phyloP scores from a whole-genome alignment of 2,329 filamentous ascomycete species.

The Fusarium sp. region DNA sequence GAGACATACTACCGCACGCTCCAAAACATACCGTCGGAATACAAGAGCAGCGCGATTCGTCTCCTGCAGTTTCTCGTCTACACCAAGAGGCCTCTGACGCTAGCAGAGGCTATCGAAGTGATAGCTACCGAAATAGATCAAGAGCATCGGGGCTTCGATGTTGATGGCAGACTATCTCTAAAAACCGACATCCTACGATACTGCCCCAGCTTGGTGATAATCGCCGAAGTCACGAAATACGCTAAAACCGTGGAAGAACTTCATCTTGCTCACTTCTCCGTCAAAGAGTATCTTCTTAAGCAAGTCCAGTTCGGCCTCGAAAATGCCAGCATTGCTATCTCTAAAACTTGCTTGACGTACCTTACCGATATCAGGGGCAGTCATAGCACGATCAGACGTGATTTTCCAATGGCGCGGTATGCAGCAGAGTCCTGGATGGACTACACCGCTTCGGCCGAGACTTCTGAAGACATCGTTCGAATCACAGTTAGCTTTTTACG shows the following conservation, averaged over 20 bases:
- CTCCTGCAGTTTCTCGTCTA: constrained; percentile 42
- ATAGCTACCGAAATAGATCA: constrained; percentile 35
- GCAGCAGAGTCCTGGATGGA: constrained; percentile 35
- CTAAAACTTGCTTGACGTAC: constrained; percentile 39
- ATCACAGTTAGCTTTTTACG: constrained; percentile 21
- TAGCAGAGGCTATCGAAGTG: constrained; percentile 37
- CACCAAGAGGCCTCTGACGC: constrained; percentile 21
- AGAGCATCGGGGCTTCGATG: constrained; percentile 21
- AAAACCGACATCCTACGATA: constrained; percentile 13
- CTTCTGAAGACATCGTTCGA: constrained; percentile 6
- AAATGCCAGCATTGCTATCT: constrained; percentile 31
- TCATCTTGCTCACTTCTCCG: constrained; percentile 43
- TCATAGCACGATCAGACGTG: background rate
- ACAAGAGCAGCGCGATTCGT: constrained; percentile 26
- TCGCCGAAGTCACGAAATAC: background rate
- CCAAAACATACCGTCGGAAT: constrained; percentile 19
- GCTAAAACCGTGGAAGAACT: constrained; percentile 10
- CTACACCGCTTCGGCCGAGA: constrained; percentile 14
- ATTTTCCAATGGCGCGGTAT: constrained; percentile 38
- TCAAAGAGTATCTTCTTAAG: constrained; percentile 41
- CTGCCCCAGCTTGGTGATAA: constrained; percentile 29
- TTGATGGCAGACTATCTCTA: constrained; percentile 6
- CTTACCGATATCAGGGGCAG: constrained; percentile 24
- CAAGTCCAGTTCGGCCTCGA: constrained; percentile 1
- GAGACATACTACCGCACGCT: constrained; percentile 42